Evolutionary conservation across 2,329 filamentous ascomycete species (phyloP), one percentile per base, ranked within the genome.

Genomic region (Falciphora oryzae): DNA sequence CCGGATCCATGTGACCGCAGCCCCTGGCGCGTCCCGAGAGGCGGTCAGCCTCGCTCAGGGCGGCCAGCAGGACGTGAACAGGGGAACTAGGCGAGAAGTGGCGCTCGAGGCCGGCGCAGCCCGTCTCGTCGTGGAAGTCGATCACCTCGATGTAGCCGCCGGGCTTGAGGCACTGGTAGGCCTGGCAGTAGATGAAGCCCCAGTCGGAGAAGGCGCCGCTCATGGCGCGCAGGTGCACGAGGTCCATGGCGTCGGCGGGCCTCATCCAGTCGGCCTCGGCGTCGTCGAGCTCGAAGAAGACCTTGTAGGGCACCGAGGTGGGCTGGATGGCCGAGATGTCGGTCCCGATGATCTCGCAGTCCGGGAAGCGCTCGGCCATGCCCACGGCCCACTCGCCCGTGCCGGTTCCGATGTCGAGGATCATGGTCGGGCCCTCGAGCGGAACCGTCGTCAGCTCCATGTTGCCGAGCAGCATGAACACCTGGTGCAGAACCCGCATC

Each of bases 321-420:
- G 81, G 81, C 68, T 85, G 83, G 61, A 86, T 83, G 65, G 84
- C 83, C 22, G 83, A 82, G 65, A 86, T 85, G 67, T 87, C 84
- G 57, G 82, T 85, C 28, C 84, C 84, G 7, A 83, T 81, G 5
- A 87, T 82, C 68, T 86, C 83, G 69, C 82, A 85, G 38, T 78
- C 73, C 6, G 82, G 83, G 68, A 78, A 82, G 38, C 76, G 69
- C 70, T 86, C 83, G 18, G 81, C 83, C 76, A 86, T 83, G 66
- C 79, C 79, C 62, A 81, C 79, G 4, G 78, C 78, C 79, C 79
- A 81, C 67, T 80, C 78, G 22, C 85, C 85, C 3, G 83, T 84
- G 57, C 84, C 85, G 10, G 83, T 85, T 35, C 85, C 85, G 63
- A 88, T 79, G 70, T 88, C 85, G 27, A 88, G 77, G 35, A 88